Percentiles rank a stretch among this genome's conserved stretches.
These are phyloP conservation scores for Ceraceosorus guamensis DNA, from an alignment of 1,284 basidiomycete species.

Conservation along the genomic window DNA sequence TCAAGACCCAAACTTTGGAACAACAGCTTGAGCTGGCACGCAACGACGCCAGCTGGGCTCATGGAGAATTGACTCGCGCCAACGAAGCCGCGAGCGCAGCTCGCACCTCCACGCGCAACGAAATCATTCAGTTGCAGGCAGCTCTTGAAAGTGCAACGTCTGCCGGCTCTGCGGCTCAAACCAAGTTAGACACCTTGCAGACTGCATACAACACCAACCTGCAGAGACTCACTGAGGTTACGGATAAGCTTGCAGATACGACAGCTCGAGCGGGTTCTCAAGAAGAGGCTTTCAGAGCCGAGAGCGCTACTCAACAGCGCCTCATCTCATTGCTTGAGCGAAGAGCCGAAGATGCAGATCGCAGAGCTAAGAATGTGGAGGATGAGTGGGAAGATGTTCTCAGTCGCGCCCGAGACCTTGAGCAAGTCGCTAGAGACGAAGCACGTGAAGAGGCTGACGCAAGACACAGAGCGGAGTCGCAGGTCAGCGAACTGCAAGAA, in stretches of 20 bases:
- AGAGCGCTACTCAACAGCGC: slow-evolving; percentile 64
- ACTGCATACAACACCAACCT: slow-evolving; percentile 61
- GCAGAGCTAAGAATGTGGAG: slow-evolving; percentile 69
- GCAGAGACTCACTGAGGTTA: slow-evolving; percentile 63
- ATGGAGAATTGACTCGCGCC: slow-evolving; percentile 32
- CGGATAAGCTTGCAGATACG: slow-evolving; percentile 65
- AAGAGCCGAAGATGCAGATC: slow-evolving; percentile 68
- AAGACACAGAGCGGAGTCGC: slow-evolving; percentile 49
- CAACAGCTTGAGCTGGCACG: slow-evolving; percentile 70
- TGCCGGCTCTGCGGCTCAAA: slow-evolving; percentile 58
- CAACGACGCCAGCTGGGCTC: slow-evolving; percentile 61
- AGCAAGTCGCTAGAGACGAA: slow-evolving; percentile 61
- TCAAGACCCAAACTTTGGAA: slow-evolving; percentile 67
- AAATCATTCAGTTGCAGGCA: slow-evolving; percentile 60
- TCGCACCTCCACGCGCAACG: slow-evolving; percentile 20
- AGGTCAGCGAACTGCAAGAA: slow-evolving; percentile 42
- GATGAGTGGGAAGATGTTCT: slow-evolving; percentile 66
- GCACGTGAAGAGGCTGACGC: slow-evolving; percentile 55
- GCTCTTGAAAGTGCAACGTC: slow-evolving; percentile 64
- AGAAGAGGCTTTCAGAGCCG: slow-evolving; percentile 67
- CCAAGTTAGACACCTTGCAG: slow-evolving; percentile 63
- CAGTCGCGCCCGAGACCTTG: slow-evolving; percentile 62
- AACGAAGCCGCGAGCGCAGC: slow-evolving; percentile 24
- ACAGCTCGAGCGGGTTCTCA: slow-evolving; percentile 68
- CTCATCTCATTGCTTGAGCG: slow-evolving; percentile 73